Percentiles rank a stretch among this genome's conserved stretches.
These are phyloP conservation scores for Lasiosphaeriaceae sp. DNA, from an alignment of 495 filamentous ascomycete species.

Conservation along the genomic window DNA sequence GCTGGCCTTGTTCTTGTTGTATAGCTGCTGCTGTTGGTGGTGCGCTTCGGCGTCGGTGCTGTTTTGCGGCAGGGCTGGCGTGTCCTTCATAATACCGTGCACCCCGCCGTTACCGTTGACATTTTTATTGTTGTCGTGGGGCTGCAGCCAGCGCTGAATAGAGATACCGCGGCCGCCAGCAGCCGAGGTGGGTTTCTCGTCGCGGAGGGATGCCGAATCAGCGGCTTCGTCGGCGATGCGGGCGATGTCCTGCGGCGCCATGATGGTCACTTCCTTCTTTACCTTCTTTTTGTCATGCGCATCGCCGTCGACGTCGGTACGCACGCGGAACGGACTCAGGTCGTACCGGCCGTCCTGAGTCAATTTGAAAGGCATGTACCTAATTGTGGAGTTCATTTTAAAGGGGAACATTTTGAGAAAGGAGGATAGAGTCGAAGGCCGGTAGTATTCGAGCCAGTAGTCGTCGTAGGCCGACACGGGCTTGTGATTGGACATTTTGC, in stretches of 20 bases:
- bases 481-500: conserved; percentile 37
- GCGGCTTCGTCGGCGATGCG: conserved; percentile 27
- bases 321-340: conserved; percentile 77
- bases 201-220: conserved; percentile 33
- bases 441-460: conserved; percentile 98
- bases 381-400: conserved; percentile 81
- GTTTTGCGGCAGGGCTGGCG: not conserved
- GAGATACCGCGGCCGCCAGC: conserved; percentile 35
- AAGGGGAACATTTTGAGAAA: conserved; percentile 86
- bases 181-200: conserved; percentile 25
- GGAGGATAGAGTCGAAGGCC: conserved; percentile 77
- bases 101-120: conserved; percentile 14
- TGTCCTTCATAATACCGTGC: conserved; percentile 48
- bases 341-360: conserved; percentile 71
- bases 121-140: conserved; percentile 20
- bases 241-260: conserved; percentile 48
- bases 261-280: conserved; percentile 60
- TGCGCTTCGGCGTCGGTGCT: conserved; percentile 16
- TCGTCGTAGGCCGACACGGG: conserved; percentile 76
- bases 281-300: conserved; percentile 46
- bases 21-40: too few relatives aligned
- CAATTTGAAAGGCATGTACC: conserved; percentile 70
- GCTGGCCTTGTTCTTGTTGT: conserved; percentile 34
- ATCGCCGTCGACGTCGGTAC: conserved; percentile 40
- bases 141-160: conserved; percentile 53